Evolutionary conservation across 768 basidiomycete species (phyloP), one percentile per base, ranked within the genome.

Genomic region (Mycena olivaceomarginata): DNA sequence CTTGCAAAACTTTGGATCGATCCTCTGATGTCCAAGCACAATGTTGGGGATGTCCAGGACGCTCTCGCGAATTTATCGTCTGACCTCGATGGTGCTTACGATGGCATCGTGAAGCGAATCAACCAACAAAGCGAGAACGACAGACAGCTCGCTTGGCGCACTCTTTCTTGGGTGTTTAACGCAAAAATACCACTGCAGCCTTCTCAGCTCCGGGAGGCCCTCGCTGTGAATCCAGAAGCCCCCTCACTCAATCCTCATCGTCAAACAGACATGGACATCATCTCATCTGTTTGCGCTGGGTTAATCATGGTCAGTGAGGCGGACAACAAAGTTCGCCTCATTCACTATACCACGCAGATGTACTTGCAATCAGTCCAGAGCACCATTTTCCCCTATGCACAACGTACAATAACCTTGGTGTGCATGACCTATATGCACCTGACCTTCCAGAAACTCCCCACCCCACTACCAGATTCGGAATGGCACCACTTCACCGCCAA

Each of bases 391-490:
- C 63, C 43, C 18, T 41, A 41, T 5, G 63, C 63, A 43, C 63
- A 65, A 45, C 6, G 63, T 22, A 41, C 45, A 11, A 65, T 65
- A 1, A 65, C 63, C 3, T 0, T n/a, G n/a, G 45, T 20, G 13
- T 65, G 63, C n/a, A n/a, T 65, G n/a, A 65, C 63, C n/a, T 65
- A 65, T n/a, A 45, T 65, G 40, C 25, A 2, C 25, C 25, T 25
- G 25, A 25, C 25, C 25, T 25, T 25, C n/a, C n/a, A n/a, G n/a
- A n/a, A n/a, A n/a, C n/a, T n/a, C n/a, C n/a, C n/a, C n/a, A n/a
- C n/a, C n/a, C n/a, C n/a, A n/a, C n/a, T n/a, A n/a, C n/a, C n/a
- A n/a, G n/a, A n/a, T n/a, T n/a, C n/a, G n/a, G n/a, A n/a, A n/a
- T n/a, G n/a, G n/a, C n/a, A n/a, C n/a, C n/a, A n/a, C n/a, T n/a